phyloP scores from a whole-genome alignment of 176 grass and related monocot genomes.

The Oryza coarctata region DNA sequence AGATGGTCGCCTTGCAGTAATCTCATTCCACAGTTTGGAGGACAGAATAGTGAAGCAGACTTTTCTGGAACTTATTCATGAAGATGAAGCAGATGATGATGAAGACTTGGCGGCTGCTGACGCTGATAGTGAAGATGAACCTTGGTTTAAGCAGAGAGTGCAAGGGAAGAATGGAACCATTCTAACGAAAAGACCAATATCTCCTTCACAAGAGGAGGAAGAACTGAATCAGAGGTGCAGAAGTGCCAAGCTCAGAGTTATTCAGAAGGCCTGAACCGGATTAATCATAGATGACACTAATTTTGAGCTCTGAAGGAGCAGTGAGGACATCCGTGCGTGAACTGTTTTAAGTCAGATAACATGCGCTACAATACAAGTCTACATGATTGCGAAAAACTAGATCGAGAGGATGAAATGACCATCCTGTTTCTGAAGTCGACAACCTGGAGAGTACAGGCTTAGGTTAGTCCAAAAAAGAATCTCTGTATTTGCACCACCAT shows the following conservation, averaged over 20 bases:
- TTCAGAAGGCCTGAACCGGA: slow-evolving; percentile 50
- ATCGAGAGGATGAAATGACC: neutral
- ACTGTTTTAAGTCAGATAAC: neutral
- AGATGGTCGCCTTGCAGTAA: slow-evolving; percentile 75
- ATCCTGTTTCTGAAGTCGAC: neutral
- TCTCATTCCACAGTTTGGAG: slow-evolving; percentile 93
- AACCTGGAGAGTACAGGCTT: slow-evolving; percentile 12
- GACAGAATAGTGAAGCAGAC: slow-evolving; percentile 87
- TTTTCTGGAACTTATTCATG: slow-evolving; percentile 74
- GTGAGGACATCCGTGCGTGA: neutral
- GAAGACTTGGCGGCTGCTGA: neutral
- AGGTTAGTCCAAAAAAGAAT: slow-evolving; percentile 17
- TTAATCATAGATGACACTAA: neutral
- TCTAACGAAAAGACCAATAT: slow-evolving; percentile 84
- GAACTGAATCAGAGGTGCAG: slow-evolving; percentile 84
- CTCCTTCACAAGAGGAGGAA: slow-evolving; percentile 78
- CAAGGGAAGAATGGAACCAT: slow-evolving; percentile 66
- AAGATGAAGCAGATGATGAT: slow-evolving; percentile 22
- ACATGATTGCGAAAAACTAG: no score
- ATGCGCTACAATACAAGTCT: neutral
- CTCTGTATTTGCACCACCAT: neutral
- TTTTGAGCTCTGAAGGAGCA: neutral
- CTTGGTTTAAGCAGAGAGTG: slow-evolving; percentile 61
- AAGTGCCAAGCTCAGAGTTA: slow-evolving; percentile 87
- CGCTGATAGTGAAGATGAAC: slow-evolving; percentile 36